Evolutionary conservation across 768 basidiomycete species (phyloP).

Genomic region (Hericium coralloides): DNA sequence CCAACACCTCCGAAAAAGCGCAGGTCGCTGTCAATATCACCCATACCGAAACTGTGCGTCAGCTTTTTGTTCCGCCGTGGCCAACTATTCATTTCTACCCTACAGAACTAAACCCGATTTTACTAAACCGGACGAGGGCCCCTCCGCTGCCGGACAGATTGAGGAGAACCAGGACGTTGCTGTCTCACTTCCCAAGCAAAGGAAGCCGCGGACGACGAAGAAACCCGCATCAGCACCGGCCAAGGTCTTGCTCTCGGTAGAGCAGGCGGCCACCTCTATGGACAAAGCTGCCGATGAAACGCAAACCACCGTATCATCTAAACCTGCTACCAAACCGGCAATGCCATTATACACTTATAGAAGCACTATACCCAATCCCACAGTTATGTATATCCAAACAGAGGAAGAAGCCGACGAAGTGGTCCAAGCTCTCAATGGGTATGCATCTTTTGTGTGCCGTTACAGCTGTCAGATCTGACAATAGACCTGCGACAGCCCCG

Average conservation of each 20-base stretch:
- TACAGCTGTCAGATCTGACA: slow-evolving; percentile 26
- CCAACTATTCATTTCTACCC: too few relatives aligned
- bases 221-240: too few relatives aligned
- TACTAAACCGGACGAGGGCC: background rate
- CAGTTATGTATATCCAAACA: slow-evolving; percentile 29
- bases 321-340: background rate
- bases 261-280: too few relatives aligned
- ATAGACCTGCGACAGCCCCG: slow-evolving; percentile 31
- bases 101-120: background rate
- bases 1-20: background rate
- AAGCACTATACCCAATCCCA: slow-evolving; percentile 24
- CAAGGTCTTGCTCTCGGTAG: too few relatives aligned
- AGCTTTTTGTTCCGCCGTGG: background rate
- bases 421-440: slow-evolving; percentile 29
- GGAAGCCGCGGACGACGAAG: too few relatives aligned
- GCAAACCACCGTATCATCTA: background rate
- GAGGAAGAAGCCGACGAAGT: slow-evolving; percentile 36
- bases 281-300: too few relatives aligned
- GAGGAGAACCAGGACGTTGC: too few relatives aligned
- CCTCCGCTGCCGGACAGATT: too few relatives aligned
- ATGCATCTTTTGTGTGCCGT: slow-evolving; percentile 22
- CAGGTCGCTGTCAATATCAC: background rate
- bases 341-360: slow-evolving; percentile 30
- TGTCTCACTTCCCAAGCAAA: too few relatives aligned
- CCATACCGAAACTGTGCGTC: background rate